A percentile compares a stretch with the other conserved stretches of the same genome.
These are phyloP conservation scores for Solanum neorickii DNA, from an alignment of 257 asterid species.

Conservation along the genomic window DNA sequence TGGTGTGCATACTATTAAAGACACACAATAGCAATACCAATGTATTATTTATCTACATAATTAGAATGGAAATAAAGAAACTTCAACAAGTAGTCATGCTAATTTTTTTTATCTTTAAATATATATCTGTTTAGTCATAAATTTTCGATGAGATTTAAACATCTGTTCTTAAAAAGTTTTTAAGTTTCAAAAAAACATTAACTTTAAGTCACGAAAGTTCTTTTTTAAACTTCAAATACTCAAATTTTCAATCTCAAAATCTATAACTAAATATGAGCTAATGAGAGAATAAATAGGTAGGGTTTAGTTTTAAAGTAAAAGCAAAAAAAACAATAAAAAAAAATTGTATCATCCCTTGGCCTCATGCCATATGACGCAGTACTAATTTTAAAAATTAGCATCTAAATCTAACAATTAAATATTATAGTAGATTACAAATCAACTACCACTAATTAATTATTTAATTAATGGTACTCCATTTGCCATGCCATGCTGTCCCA, in stretches of 20 bases:
- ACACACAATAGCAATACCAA: background rate
- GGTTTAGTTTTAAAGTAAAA: background rate
- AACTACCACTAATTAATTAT: background rate
- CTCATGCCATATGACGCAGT: background rate
- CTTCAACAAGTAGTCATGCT: background rate
- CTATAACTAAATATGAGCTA: background rate
- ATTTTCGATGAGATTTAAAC: no score
- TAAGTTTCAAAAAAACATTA: background rate
- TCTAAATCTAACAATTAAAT: background rate
- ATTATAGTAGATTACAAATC: background rate
- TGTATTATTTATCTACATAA: background rate
- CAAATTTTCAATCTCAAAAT: rapidly evolving
- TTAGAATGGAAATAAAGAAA: background rate
- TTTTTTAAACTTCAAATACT: background rate
- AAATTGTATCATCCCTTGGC: background rate
- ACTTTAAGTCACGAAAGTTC: background rate
- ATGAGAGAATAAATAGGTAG: background rate
- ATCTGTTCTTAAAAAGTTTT: no score
- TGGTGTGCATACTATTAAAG: background rate
- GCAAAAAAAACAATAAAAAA: background rate
- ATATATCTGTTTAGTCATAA: no score
- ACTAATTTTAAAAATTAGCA: background rate
- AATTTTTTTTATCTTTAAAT: no score
- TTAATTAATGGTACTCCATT: background rate
- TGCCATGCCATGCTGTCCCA: background rate